Evolutionary conservation across 169 alveolate species (phyloP).

Genomic region (Amoebophrya sp.): DNA sequence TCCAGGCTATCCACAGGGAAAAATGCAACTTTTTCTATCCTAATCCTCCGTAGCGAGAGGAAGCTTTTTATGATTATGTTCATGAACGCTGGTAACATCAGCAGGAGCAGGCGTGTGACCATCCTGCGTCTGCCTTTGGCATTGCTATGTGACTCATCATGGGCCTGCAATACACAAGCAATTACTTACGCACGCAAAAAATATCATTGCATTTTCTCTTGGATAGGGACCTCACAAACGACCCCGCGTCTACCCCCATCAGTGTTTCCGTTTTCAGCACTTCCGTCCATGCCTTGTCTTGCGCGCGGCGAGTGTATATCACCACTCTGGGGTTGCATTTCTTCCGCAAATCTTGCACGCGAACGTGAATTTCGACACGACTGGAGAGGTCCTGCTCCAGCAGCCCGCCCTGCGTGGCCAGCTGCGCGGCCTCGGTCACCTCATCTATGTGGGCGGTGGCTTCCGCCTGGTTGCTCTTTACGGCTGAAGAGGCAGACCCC

Average conservation of each 20-base stretch:
- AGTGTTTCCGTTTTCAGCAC: not conserved
- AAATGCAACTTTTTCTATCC: no score
- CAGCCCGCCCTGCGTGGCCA: not conserved
- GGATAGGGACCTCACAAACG: not conserved
- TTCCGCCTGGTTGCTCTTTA: not conserved
- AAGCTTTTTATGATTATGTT: no score
- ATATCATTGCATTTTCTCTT: no score
- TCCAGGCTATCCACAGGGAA: no score
- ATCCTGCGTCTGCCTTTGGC: no score
- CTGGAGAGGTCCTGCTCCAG: not conserved
- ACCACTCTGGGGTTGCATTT: not conserved
- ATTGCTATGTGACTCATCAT: no score
- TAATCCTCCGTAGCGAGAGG: no score
- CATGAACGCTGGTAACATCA: no score
- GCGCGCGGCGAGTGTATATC: not conserved
- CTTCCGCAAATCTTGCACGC: not conserved
- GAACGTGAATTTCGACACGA: not conserved
- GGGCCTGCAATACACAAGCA: no score
- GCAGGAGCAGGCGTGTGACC: no score
- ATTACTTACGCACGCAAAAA: no score
- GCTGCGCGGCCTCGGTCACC: slow-evolving; percentile 20
- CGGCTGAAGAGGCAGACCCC: not conserved
- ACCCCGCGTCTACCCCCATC: not conserved
- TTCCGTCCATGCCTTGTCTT: slow-evolving; percentile 15
- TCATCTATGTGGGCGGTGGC: not conserved